These are phyloP conservation scores for Thymus quinquecostatus DNA, from an alignment of 257 asterid genomes.

Conservation along the genomic window DNA sequence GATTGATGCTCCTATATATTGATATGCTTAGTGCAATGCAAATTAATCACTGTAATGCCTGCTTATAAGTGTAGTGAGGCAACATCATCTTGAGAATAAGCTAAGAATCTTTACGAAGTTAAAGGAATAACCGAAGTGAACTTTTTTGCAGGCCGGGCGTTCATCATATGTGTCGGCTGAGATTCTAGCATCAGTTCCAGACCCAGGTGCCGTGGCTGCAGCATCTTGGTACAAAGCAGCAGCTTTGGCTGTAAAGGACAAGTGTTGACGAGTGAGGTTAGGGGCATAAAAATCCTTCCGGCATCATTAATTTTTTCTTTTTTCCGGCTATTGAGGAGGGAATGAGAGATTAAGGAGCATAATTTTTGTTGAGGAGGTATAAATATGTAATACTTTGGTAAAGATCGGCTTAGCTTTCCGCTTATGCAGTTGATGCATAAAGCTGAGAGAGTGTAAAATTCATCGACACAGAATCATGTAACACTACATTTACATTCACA, in stretches of 20 bases:
- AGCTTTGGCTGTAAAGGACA: conserved; percentile 65
- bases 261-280: conserved; percentile 28
- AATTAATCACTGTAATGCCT: background rate
- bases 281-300: conserved; percentile 36
- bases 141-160: conserved; percentile 82
- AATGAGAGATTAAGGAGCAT: conserved; percentile 23
- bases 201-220: conserved; percentile 98
- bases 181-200: conserved; percentile 80
- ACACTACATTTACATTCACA: background rate
- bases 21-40: background rate
- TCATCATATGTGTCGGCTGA: conserved; percentile 78
- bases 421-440: conserved; percentile 55
- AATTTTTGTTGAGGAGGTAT: conserved; percentile 24
- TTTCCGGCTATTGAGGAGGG: conserved; percentile 42
- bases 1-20: background rate
- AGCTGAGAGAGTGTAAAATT: conserved; percentile 51
- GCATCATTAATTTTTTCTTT: conserved; percentile 33
- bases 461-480: conserved; percentile 16
- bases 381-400: background rate
- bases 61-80: background rate
- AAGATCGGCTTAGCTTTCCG: conserved; percentile 50
- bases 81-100: no score
- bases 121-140: background rate
- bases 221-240: conserved; percentile 91
- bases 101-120: background rate